A percentile compares a stretch with the other conserved stretches of the same genome.
Conservation (phyloP, 768 basidiomycete species). For the Nevesoporus exiguus region DNA sequence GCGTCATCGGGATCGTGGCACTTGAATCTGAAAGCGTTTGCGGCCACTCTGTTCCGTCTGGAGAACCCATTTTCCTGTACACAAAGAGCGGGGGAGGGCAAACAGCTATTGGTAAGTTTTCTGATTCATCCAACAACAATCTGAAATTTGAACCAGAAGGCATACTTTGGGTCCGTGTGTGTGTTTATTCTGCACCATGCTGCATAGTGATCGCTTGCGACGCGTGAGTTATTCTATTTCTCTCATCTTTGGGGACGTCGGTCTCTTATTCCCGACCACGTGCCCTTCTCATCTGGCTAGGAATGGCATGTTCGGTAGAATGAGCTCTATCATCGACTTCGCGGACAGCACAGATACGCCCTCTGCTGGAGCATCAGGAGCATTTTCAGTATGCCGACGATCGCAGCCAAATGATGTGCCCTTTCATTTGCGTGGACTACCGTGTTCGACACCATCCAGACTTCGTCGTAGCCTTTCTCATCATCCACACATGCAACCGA, state of each 20-base stretch:
- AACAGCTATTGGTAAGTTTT: constrained; percentile 33
- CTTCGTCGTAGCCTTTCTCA: background rate
- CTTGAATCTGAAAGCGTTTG: constrained; percentile 38
- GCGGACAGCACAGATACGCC: constrained; percentile 4
- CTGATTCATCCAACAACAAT: background rate
- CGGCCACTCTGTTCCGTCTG: constrained; percentile 36
- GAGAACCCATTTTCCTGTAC: constrained; percentile 38
- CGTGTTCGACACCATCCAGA: background rate
- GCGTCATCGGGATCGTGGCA: constrained; percentile 40
- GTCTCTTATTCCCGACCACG: background rate
- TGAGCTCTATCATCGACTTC: background rate
- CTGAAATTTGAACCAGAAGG: background rate
- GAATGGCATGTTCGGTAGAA: constrained; percentile 34
- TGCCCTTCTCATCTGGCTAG: constrained; percentile 24
- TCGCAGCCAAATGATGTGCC: background rate
- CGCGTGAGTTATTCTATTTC: constrained; percentile 36
- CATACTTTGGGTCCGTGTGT: background rate
- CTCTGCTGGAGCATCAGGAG: background rate
- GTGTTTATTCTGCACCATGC: background rate
- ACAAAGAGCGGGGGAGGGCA: constrained; percentile 43
- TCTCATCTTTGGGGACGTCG: background rate
- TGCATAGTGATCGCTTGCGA: constrained; percentile 39
- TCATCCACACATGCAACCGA: constrained; percentile 4
- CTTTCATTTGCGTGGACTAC: background rate
- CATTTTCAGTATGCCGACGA: constrained; percentile 13